Conservation (phyloP, 495 filamentous ascomycete species). For the Ascobolus immersus region DNA sequence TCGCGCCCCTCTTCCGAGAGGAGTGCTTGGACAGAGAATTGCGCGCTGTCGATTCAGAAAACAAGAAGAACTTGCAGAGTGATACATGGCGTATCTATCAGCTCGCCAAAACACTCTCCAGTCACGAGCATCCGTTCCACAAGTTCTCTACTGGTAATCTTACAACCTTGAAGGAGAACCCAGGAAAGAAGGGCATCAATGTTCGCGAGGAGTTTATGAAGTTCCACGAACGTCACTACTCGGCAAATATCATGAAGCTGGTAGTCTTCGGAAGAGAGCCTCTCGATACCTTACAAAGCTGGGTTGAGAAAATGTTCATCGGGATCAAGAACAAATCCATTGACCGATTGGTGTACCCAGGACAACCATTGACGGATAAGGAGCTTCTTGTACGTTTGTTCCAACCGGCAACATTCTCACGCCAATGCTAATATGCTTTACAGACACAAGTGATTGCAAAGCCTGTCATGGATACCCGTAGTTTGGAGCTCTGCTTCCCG, state of each 20-base stretch:
- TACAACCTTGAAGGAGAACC: constrained; percentile 63
- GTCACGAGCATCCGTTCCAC: constrained; percentile 72
- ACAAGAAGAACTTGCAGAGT: constrained; percentile 97
- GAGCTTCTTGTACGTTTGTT: constrained; percentile 12
- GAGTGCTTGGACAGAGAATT: constrained; percentile 82
- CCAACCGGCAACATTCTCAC: not conserved
- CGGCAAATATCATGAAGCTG: constrained; percentile 88
- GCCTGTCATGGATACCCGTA: constrained; percentile 79
- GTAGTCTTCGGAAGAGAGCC: constrained; percentile 70
- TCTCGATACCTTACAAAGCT: constrained; percentile 67
- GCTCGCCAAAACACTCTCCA: constrained; percentile 72
- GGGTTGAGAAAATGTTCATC: constrained; percentile 71
- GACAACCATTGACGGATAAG: constrained; percentile 12
- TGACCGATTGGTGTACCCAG: constrained; percentile 16
- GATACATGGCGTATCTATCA: constrained; percentile 85
- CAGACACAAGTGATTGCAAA: constrained; percentile 71
- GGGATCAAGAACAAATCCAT: constrained; percentile 66
- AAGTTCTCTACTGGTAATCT: constrained; percentile 92
- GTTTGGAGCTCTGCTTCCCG: constrained; percentile 66
- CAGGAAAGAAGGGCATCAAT: constrained; percentile 57
- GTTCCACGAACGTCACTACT: constrained; percentile 77
- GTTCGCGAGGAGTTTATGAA: constrained; percentile 85
- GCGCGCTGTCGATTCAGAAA: constrained; percentile 85
- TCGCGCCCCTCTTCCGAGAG: constrained; percentile 67
- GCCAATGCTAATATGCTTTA: not conserved